These are phyloP conservation scores for Radiomyces spectabilis DNA, from an alignment of 192 early-diverging fungal genomes.

Conservation along the genomic window DNA sequence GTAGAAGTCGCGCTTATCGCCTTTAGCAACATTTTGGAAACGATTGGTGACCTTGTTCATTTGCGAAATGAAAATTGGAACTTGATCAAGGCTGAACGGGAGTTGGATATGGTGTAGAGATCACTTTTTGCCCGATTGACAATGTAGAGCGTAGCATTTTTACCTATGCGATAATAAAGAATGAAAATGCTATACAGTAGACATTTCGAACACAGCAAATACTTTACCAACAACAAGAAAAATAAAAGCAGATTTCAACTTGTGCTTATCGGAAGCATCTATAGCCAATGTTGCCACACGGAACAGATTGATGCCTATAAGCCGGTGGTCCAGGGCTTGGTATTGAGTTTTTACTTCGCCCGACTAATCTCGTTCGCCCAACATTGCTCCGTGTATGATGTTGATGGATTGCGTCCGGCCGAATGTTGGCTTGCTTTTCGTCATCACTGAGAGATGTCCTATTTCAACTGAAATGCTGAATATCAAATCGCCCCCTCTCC, in stretches of 20 bases:
- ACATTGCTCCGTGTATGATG: not conserved
- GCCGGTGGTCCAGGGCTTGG: too few relatives aligned
- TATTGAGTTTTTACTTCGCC: constrained; percentile 11
- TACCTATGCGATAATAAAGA: constrained; percentile 6
- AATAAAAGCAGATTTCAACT: too few relatives aligned
- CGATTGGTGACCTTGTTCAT: not conserved
- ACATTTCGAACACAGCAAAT: not conserved
- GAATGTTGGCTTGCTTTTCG: not conserved
- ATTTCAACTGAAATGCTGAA: not conserved
- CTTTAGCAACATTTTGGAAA: not conserved
- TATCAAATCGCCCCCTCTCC: not conserved
- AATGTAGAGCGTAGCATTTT: not conserved
- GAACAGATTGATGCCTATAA: too few relatives aligned
- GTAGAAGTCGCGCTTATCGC: constrained; percentile 1
- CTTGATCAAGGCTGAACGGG: not conserved
- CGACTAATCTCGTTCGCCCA: not conserved
- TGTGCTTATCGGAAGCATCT: too few relatives aligned
- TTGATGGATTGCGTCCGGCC: constrained; percentile 7
- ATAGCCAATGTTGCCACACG: too few relatives aligned
- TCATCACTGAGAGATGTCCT: constrained; percentile 11
- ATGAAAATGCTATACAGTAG: not conserved
- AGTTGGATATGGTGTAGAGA: not conserved
- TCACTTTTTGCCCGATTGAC: not conserved
- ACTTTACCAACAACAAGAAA: constrained; percentile 4
- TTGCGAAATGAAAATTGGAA: not conserved